These are phyloP conservation scores for Carex myosuroides DNA, from an alignment of 176 grass and related monocot species.

Conservation along the genomic window DNA sequence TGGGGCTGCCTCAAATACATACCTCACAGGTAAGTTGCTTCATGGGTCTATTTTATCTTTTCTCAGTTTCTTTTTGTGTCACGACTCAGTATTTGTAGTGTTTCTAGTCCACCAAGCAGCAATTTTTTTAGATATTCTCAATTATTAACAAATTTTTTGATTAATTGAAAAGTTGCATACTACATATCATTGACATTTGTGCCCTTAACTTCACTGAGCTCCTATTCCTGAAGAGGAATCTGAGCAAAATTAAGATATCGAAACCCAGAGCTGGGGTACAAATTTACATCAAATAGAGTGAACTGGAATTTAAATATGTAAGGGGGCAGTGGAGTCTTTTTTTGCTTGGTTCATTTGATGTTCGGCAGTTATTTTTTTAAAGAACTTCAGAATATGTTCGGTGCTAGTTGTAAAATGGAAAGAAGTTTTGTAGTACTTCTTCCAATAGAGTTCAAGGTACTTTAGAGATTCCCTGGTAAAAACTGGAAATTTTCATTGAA, in stretches of 20 bases:
- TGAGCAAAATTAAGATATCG: background rate
- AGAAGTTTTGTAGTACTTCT: background rate
- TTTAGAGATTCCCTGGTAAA: background rate
- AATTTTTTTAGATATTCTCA: background rate
- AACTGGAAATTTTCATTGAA: background rate
- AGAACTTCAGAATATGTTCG: background rate
- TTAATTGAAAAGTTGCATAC: background rate
- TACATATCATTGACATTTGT: background rate
- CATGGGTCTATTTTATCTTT: background rate
- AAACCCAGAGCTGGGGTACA: background rate
- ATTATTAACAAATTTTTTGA: background rate
- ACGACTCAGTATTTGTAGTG: background rate
- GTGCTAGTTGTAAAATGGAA: background rate
- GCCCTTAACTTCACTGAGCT: background rate
- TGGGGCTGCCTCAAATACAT: constrained; percentile 85
- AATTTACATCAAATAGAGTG: background rate
- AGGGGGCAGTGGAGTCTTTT: background rate
- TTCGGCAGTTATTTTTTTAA: background rate
- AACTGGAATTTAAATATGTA: background rate
- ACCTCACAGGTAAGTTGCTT: constrained; percentile 49
- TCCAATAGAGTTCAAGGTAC: background rate
- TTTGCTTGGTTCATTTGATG: background rate
- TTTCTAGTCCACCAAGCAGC: background rate
- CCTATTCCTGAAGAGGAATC: background rate
- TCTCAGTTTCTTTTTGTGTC: background rate